Evolutionary conservation across 495 filamentous ascomycete genomes (phyloP), one percentile per base, ranked within the genome.

Genomic region (Talaromyces wortmannii): DNA sequence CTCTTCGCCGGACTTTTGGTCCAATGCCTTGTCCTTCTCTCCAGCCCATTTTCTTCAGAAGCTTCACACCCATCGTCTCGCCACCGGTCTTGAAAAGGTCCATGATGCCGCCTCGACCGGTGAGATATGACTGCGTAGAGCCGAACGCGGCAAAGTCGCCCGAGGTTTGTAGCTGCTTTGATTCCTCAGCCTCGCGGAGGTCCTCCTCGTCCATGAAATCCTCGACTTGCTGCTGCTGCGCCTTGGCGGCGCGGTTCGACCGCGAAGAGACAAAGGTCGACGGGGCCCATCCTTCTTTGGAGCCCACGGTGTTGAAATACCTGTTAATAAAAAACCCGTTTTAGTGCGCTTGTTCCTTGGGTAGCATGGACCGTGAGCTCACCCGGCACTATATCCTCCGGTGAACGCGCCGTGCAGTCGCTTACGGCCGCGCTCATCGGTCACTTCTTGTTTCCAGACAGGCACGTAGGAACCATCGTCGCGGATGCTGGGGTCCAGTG

Each of bases 171-270:
- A 97, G 66, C 47, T 76, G 78, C 59, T 79, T 79, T 3, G 84
- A 78, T 68, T 96, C 92, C 50, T 85, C 91, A 2, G 86, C 86
- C 59, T 96, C 92, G 10, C 88, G 87, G 10, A 96, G 72, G 70
- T 98, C 94, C 70, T 98, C 95, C 58, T 96, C 95, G 59, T 98
- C 94, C 94, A 98, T 98, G 57, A 91, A 97, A 64, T 98, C 94
- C 61, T 97, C 92, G 7, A 85, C 79, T 31, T 84, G 83, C 65
- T 89, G 84, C 61, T 84, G 74, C 47, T 66, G 65, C 23, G 69
- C 78, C 74, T 92, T 85, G 60, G 89, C 87, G 52, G 82, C 81
- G 48, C 89, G 86, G 58, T 89, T 89, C 42, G 83, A 70, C 0
- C 94, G 88, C 40, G 94, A 96, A 4, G 91, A 97, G 33, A 96